Evolutionary conservation across 768 basidiomycete species (phyloP), one percentile per base, ranked within the genome.

Genomic region (Cystobasidium tubakii): DNA sequence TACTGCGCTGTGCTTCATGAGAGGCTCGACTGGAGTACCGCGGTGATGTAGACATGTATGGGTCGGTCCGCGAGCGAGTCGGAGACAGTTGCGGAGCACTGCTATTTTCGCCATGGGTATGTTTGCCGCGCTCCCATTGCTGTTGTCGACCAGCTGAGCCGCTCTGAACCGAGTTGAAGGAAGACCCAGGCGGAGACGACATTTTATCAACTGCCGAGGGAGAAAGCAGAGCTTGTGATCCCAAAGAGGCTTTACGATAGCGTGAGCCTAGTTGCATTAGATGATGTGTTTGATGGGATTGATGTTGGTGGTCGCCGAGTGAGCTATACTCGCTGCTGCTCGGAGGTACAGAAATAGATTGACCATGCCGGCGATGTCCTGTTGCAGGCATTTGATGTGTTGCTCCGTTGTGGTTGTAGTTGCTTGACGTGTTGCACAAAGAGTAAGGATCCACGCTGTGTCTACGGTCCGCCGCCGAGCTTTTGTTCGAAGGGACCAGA

Each of bases 211-310:
- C 57, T 60, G 27, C 21, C 15, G 57, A 27, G 25, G 57, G 57
- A 3, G 57, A 60, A 29, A 60, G 57, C 6, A 60, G 33, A 17
- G 57, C 33, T 60, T 60, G 57, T 34, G 57, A 60, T 9, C 63
- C 63, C 15, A 65, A 23, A 27, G 63, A 65, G 25, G 39, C 19
- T 65, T 65, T 65, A 6, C 63, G 63, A 42, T 65, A 65, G 39
- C 63, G 63, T 15, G 57, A 60, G 4, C 23, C 23, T 12, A 60
- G 57, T 12, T 60, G 46, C 46, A 50, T 17, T 19, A 15, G 21
- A 21, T 50, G 46, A 50, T 50, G 46, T n/a, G 46, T 19, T 50
- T 50, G 46, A 21, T 50, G 7, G 46, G 46, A n/a, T 19, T 50
- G 46, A 21, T 60, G 57, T 60, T 60, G 57, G 6, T 60, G 27